Base-by-base conservation (phyloP, 2,329 filamentous ascomycete genomes). In the Penicillium sp. region DNA sequence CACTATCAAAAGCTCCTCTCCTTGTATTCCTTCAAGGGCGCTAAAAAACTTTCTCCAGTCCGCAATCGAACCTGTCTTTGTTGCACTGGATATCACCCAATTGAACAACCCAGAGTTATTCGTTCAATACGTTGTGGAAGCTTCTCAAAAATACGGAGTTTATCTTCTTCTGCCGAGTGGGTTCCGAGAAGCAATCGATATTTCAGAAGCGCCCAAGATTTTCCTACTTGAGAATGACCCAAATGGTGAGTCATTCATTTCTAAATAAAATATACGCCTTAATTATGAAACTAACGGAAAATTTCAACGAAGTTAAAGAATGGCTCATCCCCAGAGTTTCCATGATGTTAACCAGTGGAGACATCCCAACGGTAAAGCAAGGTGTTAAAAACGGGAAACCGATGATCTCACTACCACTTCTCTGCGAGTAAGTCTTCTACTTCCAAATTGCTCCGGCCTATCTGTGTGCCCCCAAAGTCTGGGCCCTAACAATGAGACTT, bases 331-430 rank as follows among this genome's bases (percentile, higher is more conserved):
- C 7, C 8, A n/a, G 12, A 27, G 17, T 47, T 13, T 47, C 43
- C 6, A n/a, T 33, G 2, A 3, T 31, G 4, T 19, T 47, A 9
- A 47, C 23, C 3, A 25, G 27, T 21, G 43, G 43, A 10, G 27
- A 47, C n/a, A 29, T n/a, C 10, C n/a, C 17, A 7, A 47, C 43
- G 15, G n/a, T 47, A 19, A 19, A 25, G n/a, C 3, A 29, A 27
- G 43, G 43, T 29, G 8, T 58, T 5, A 9, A 29, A 19, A 7
- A 55, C 21, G 39, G 47, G 7, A 55, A 55, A 33, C 56, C 51
- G 2, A 51, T 58, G 33, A 33, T 58, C 19, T 45, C 39, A n/a
- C 8, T 58, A 9, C 57, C 57, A 25, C 33, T 55, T 42, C 35
- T 55, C 31, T 35, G 42, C 41, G 57, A 59, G 57, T 59, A 21